A percentile compares a stretch with the other conserved stretches of the same genome.
These are phyloP conservation scores for Trichomonas vaginalis DNA, from an alignment of 208 protist genomes.

Conservation along the genomic window DNA sequence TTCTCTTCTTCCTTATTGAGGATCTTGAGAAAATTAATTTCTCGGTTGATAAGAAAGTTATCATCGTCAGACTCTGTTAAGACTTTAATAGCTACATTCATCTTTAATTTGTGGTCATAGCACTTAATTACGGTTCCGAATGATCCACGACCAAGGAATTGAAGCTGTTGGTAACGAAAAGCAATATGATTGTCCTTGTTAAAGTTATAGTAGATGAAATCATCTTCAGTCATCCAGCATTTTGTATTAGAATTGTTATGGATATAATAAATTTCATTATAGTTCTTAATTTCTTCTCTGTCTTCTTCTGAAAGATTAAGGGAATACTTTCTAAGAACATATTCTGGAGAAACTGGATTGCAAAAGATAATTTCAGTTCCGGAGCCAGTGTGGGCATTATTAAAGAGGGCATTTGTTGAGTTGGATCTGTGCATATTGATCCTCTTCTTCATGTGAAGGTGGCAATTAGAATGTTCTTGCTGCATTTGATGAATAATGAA, in stretches of 20 bases:
- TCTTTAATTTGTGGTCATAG: constrained; percentile 53
- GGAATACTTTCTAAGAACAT: not conserved
- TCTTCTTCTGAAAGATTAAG: not conserved
- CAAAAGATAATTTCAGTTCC: too few relatives aligned
- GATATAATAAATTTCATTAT: not conserved
- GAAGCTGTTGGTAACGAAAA: constrained; percentile 64
- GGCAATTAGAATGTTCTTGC: too few relatives aligned
- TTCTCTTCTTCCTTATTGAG: not conserved
- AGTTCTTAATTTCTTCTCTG: not conserved
- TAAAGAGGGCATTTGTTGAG: too few relatives aligned
- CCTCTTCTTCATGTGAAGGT: too few relatives aligned
- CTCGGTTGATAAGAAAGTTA: not conserved
- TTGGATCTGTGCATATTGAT: too few relatives aligned
- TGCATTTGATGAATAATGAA: too few relatives aligned
- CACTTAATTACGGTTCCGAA: constrained; percentile 68
- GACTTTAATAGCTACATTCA: constrained; percentile 52
- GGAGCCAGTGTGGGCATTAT: too few relatives aligned
- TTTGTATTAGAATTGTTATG: not conserved
- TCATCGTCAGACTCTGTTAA: not conserved
- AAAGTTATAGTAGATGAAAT: not conserved
- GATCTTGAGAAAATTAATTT: not conserved
- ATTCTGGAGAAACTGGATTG: not conserved
- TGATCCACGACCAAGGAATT: constrained; percentile 55
- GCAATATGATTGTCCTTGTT: not conserved
- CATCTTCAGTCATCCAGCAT: too few relatives aligned